Base-by-base conservation (phyloP, 352 stramenopile species). In the Pythium folliculosum region DNA sequence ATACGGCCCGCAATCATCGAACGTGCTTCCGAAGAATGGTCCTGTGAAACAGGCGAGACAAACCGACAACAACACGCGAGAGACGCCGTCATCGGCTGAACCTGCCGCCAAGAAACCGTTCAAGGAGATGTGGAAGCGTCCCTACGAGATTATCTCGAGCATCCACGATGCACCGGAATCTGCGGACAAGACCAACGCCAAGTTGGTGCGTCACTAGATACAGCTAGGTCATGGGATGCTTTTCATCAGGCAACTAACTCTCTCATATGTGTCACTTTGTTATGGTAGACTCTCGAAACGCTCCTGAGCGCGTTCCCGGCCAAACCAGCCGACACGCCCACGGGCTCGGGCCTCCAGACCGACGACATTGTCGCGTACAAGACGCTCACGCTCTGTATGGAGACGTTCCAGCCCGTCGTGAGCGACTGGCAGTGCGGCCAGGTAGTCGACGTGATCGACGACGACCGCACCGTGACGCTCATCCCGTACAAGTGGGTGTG, bases 351-450 rank as follows among this genome's bases (percentile, higher is more conserved):
- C 5, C 75, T 90, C 30, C 61, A 84, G 53, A 58, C 38, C 0
- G 73, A 75, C 38, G 81, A 94, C 63, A 49, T 91, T 16, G 53
- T 94, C 59, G 83, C 80, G 5, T 92, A 88, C 69, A 91, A 90
- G 69, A 94, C 85, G 21, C 70, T 94, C 38, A 83, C 78, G 37
- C 67, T 94, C 32, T 92, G 84, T 40, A 76, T 91, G 50, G 79
- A 90, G 68, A 92, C 83, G n/a, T 94, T 80, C 65, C 83, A 94
- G 59, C 86, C 86, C 51, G 56, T 90, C 4, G 25, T 84, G 23
- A 94, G 83, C 54, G 80, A 83, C 3, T 94, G 86, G 86, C 74
- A 80, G 49, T 86, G 81, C 58, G 86, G 78, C 3, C 57, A 75
- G 30, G 75, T 91, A 45, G 35, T 67, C 9, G 37, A 64, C 17